Percentiles rank a stretch among this genome's conserved stretches.
Conservation (phyloP, 2,329 filamentous ascomycete genomes). For the Colletotrichum musicola region DNA sequence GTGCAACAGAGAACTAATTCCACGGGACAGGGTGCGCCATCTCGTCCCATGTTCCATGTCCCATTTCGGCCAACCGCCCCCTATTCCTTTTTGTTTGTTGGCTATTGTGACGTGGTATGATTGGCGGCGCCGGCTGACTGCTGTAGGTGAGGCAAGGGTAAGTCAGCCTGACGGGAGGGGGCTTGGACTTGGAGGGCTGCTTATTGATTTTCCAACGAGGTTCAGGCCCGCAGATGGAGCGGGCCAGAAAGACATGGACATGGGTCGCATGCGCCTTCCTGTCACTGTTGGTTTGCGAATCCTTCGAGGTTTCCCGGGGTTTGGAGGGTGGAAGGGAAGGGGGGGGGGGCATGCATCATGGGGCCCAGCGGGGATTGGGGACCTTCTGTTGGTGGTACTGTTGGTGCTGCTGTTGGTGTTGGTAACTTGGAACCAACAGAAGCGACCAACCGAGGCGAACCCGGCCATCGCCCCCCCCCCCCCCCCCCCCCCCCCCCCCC, state of each 20-base stretch:
- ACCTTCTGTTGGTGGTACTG: neutral
- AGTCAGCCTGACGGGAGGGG: neutral
- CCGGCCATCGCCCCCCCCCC: too few species aligned
- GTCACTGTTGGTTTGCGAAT: neutral
- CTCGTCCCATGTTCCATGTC: neutral
- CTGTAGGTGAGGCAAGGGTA: neutral
- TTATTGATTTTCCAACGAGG: neutral
- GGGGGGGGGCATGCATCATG: neutral
- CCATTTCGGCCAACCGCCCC: neutral
- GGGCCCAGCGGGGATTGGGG: too few species aligned
- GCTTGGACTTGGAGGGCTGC: too few species aligned
- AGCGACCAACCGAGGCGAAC: too few species aligned
- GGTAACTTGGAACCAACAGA: neutral
- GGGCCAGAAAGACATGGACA: neutral
- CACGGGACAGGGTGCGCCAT: neutral
- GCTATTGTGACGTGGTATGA: neutral
- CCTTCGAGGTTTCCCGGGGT: neutral
- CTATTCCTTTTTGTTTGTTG: neutral
- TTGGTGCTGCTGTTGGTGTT: neutral
- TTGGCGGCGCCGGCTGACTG: neutral
- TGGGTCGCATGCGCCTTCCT: neutral
- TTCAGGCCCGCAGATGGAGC: neutral
- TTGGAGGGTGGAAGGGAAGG: neutral
- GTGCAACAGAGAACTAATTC: neutral
- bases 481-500: too few species aligned